phyloP scores from a whole-genome alignment of 805 yeast species.

The Candida michaelii region DNA sequence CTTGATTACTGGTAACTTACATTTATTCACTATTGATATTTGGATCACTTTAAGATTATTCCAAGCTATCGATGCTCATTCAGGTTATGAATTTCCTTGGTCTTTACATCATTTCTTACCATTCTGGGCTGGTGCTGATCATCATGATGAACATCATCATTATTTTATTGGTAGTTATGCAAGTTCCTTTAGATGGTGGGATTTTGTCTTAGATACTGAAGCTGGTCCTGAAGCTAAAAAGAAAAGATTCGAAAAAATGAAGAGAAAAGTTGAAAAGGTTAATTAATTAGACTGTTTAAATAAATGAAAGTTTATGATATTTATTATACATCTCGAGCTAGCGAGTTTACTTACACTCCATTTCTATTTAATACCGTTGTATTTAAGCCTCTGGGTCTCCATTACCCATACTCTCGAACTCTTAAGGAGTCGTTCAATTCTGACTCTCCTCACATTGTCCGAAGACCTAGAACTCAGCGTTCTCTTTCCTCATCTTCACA shows the following conservation, averaged over 20 bases:
- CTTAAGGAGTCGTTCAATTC: too few relatives aligned
- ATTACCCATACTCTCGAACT: too few relatives aligned
- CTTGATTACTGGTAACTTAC: slow-evolving; percentile 45
- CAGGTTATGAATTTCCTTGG: slow-evolving; percentile 65
- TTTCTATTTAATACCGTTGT: too few relatives aligned
- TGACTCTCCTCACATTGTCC: too few relatives aligned
- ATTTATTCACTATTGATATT: slow-evolving; percentile 51
- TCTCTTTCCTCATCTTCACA: slow-evolving; percentile 37
- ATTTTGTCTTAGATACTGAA: slow-evolving; percentile 50
- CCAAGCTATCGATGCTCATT: slow-evolving; percentile 62
- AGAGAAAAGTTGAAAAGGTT: slow-evolving; percentile 36
- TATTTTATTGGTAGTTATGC: slow-evolving; percentile 61
- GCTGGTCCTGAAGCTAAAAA: slow-evolving; percentile 55
- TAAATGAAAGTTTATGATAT: too few relatives aligned
- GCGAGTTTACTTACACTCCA: too few relatives aligned
- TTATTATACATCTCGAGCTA: too few relatives aligned
- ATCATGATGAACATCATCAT: slow-evolving; percentile 62
- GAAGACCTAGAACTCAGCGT: slow-evolving; percentile 36
- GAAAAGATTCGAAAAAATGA: slow-evolving; percentile 46
- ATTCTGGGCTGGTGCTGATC: slow-evolving; percentile 67
- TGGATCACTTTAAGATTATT: slow-evolving; percentile 55
- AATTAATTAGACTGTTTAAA: too few relatives aligned
- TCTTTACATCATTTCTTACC: slow-evolving; percentile 57
- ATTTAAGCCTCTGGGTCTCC: too few relatives aligned
- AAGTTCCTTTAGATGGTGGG: slow-evolving; percentile 61